phyloP scores from a whole-genome alignment of 495 filamentous ascomycete species.

The Aspergillus carlsbadensis region DNA sequence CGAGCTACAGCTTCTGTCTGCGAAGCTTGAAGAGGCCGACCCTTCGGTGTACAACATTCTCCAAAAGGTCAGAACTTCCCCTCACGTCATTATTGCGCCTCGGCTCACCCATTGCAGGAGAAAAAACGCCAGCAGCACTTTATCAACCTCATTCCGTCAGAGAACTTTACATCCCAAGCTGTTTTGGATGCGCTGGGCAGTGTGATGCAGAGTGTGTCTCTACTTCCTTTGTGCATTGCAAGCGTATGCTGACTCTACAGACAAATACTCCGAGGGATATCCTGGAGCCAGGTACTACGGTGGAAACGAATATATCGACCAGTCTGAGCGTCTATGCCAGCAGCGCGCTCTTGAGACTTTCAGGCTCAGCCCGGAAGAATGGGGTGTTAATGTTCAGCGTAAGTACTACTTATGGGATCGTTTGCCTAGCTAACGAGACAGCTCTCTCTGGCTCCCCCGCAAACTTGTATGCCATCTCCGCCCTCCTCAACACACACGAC shows the following conservation, averaged over 20 bases:
- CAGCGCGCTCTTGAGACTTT: constrained; percentile 85
- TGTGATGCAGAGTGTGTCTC: constrained; percentile 88
- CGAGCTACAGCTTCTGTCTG: constrained; percentile 66
- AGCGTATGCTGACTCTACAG: constrained; percentile 38
- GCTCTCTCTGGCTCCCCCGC: constrained; percentile 94
- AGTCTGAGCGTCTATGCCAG: constrained; percentile 86
- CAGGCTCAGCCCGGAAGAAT: constrained; percentile 76
- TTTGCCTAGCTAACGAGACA: constrained; percentile 29
- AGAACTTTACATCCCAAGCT: constrained; percentile 98
- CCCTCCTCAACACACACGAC: constrained; percentile 86
- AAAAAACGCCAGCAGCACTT: constrained; percentile 95
- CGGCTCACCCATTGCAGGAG: constrained; percentile 57
- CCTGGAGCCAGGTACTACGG: constrained; percentile 97
- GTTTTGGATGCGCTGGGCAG: constrained; percentile 95
- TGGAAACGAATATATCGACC: constrained; percentile 93
- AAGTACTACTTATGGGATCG: constrained; percentile 27
- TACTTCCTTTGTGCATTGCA: constrained; percentile 10
- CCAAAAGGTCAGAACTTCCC: constrained; percentile 64
- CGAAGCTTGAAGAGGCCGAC: constrained; percentile 80
- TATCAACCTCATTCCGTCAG: constrained; percentile 97
- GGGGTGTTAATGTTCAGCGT: constrained; percentile 99
- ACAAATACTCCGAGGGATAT: constrained; percentile 99
- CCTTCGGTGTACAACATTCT: constrained; percentile 83
- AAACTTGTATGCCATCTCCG: constrained; percentile 94
- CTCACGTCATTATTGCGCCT: neutral